Base-by-base conservation (phyloP, 345 rosid genomes). In the Hibiscus tridactylites region DNA sequence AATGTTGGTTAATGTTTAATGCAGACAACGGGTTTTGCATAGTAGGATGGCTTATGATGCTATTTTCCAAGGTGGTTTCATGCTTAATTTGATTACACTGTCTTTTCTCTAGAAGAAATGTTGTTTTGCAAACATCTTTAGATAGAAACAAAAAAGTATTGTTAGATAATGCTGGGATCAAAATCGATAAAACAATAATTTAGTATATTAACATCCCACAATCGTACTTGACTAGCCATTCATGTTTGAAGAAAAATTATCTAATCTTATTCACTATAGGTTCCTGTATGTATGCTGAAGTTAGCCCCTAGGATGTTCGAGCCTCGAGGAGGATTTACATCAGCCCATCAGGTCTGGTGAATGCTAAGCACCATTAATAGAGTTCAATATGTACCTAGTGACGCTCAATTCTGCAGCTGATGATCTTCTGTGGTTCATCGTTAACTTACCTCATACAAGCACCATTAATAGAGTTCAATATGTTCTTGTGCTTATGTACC, bases 251-350 rank as follows among this genome's bases (percentile, higher is more conserved):
- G 8, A 77, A 49, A 56, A 75, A 57, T 68, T 31, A 47, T 65
- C 33, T 4, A 33, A 35, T 49, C 31, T 6, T 17, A 26, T 19
- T 56, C 37, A 10, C 24, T 53, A 5, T 70, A 93, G 97, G 92
- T 87, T 37, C 97, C 97, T 0, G 61, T 93, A 28, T 93, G 83
- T 79, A 88, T 70, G 98, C 96, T 63, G 98, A 93, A 84, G 80
- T 93, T 24, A 85, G 97, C 6, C 97, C 97, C 11, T 88, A 87
- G 79, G 75, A 83, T 53, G 69, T 88, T 49, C 81, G 24, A 21
- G 24, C 24, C 24, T 21, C 24, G 97, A 68, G 96, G 98, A 79
- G 87, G 88, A 50, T 86, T 88, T 77, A 87, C 97, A 16, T 79
- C 98, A 2, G 81, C 83, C 64, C 84, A 87, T 76, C 88, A 82